Conservation (phyloP, 345 rosid species). For the Lumnitzera littorea region DNA sequence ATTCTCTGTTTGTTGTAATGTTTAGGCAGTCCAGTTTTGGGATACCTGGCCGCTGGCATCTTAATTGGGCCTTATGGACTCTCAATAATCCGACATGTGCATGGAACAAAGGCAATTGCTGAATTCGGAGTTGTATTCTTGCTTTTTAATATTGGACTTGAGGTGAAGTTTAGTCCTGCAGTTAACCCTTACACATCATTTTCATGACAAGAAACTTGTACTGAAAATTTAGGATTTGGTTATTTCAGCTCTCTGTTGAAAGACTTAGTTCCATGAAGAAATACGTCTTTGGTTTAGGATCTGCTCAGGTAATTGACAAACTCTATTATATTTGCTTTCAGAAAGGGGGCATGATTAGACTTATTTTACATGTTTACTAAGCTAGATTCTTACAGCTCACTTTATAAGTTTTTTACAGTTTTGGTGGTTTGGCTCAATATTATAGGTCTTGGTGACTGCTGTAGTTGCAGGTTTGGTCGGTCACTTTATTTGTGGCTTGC, state of each 20-base stretch:
- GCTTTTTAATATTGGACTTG: slow-evolving; percentile 96
- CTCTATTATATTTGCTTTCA: slow-evolving; percentile 6
- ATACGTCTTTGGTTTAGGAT: slow-evolving; percentile 95
- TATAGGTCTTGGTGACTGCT: slow-evolving; percentile 92
- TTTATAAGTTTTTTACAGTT: too few species aligned
- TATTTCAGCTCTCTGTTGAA: slow-evolving; percentile 93
- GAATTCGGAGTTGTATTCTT: slow-evolving; percentile 99
- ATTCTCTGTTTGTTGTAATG: slow-evolving; percentile 30
- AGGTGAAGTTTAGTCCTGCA: slow-evolving; percentile 43
- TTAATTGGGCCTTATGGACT: slow-evolving; percentile 97
- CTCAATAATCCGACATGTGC: slow-evolving; percentile 95
- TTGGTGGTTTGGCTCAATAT: background rate
- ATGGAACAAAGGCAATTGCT: slow-evolving; percentile 94
- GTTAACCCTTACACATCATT: slow-evolving; percentile 10
- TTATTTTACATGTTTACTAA: too few species aligned
- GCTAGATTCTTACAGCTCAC: too few species aligned
- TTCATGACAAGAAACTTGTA: slow-evolving; percentile 5
- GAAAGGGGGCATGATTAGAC: too few species aligned
- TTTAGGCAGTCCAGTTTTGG: slow-evolving; percentile 98
- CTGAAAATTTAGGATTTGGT: slow-evolving; percentile 18
- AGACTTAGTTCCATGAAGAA: slow-evolving; percentile 99
- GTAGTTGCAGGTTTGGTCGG: slow-evolving; percentile 72
- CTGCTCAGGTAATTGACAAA: slow-evolving; percentile 67
- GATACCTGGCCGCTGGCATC: slow-evolving; percentile 98
- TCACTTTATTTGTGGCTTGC: slow-evolving; percentile 69